Conservation (phyloP, 805 yeast species). For the Lipomyces mesembrius region DNA sequence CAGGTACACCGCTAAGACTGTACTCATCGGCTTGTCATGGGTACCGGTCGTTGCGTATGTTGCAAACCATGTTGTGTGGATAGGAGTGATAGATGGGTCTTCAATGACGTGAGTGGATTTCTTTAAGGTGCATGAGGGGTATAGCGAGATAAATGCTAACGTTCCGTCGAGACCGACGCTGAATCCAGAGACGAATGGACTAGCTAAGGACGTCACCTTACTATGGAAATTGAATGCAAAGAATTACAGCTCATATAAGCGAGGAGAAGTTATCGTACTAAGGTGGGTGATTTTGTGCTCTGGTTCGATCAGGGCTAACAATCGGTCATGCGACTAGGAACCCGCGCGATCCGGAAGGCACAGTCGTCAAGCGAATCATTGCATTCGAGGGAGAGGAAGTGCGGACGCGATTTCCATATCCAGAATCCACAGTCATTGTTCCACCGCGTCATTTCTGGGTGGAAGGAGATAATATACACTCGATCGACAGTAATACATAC, state of each 20-base stretch:
- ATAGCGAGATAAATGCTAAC: not conserved
- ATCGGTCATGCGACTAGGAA: conserved; percentile 14
- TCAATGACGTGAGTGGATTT: conserved; percentile 61
- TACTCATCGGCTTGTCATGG: conserved; percentile 62
- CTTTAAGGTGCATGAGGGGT: not conserved
- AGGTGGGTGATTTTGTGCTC: conserved; percentile 8
- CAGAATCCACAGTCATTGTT: conserved; percentile 61
- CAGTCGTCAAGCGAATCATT: conserved; percentile 79
- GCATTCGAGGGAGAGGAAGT: conserved; percentile 76
- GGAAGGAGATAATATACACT: conserved; percentile 83
- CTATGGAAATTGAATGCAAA: conserved; percentile 23
- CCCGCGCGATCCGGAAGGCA: conserved; percentile 75
- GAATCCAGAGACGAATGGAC: conserved; percentile 33
- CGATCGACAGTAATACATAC: conserved; percentile 82
- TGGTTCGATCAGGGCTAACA: not conserved
- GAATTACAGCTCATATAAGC: conserved; percentile 17
- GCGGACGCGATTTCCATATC: conserved; percentile 66
- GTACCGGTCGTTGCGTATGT: conserved; percentile 74
- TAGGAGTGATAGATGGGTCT: conserved; percentile 74
- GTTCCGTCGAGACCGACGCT: conserved; percentile 28
- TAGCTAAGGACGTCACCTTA: conserved; percentile 27
- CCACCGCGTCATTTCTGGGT: conserved; percentile 91
- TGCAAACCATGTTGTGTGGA: conserved; percentile 70
- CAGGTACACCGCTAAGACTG: conserved; percentile 17
- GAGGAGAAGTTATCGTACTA: conserved; percentile 31